Conservation (phyloP, 768 basidiomycete genomes). For the Collybia nuda region DNA sequence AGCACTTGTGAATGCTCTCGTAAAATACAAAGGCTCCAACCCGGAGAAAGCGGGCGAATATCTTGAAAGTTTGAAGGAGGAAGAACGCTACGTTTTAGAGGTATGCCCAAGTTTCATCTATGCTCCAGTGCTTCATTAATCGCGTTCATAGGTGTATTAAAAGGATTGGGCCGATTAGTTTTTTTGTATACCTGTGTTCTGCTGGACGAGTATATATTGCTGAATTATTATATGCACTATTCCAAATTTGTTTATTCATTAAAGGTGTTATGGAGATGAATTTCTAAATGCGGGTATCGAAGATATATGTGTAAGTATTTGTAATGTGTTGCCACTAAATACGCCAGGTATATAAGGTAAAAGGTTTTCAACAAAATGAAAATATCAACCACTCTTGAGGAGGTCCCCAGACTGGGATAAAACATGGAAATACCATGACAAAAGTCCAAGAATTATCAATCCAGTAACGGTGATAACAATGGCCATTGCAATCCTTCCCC, state of each 20-base stretch:
- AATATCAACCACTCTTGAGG: too few species aligned
- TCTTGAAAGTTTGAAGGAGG: conserved; percentile 90
- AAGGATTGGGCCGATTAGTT: not conserved
- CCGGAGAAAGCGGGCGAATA: conserved; percentile 71
- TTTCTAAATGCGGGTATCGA: too few species aligned
- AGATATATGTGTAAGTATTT: too few species aligned
- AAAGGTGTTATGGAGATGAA: too few species aligned
- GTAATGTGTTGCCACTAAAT: too few species aligned
- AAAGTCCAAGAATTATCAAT: conserved; percentile 48
- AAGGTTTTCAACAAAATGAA: too few species aligned
- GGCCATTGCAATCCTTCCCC: conserved; percentile 70
- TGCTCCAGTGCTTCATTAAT: not conserved
- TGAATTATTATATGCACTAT: not conserved
- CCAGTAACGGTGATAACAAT: conserved; percentile 65
- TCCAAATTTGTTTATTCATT: not conserved
- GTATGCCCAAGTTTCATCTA: conserved; percentile 36
- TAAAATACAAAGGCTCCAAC: conserved; percentile 66
- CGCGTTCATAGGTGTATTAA: conserved; percentile 23
- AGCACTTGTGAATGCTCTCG: conserved; percentile 81
- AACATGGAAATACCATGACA: conserved; percentile 36
- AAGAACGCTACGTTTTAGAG: conserved; percentile 97
- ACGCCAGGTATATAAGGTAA: too few species aligned
- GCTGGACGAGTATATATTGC: not conserved
- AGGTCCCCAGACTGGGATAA: not conserved
- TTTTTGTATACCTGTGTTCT: not conserved